phyloP scores from a whole-genome alignment of 192 early-diverging fungal species.

The Coemansia reversa region DNA sequence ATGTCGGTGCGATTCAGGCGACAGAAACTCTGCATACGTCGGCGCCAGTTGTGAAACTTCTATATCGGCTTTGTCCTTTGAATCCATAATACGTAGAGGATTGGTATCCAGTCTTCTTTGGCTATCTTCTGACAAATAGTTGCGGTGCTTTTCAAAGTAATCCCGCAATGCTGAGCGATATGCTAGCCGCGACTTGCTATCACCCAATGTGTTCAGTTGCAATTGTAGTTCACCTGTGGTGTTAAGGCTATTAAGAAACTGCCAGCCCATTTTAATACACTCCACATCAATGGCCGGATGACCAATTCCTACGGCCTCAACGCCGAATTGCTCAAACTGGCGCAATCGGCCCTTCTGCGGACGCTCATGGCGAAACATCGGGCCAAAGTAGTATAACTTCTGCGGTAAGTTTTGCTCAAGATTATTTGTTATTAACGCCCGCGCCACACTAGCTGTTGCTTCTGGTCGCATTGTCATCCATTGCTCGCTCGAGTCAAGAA shows the following conservation, averaged over 20 bases:
- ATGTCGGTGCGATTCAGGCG: constrained; percentile 29
- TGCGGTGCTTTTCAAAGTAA: constrained; percentile 44
- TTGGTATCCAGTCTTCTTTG: constrained; percentile 54
- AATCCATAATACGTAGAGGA: constrained; percentile 65
- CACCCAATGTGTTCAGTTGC: constrained; percentile 44
- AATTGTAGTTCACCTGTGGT: constrained; percentile 29
- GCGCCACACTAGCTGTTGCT: constrained; percentile 58
- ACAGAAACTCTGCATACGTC: constrained; percentile 46
- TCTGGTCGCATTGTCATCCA: constrained; percentile 68
- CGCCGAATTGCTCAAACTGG: constrained; percentile 73
- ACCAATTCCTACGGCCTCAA: constrained; percentile 58
- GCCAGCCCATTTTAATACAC: constrained; percentile 56
- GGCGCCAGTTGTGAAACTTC: constrained; percentile 46
- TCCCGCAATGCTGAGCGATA: constrained; percentile 53
- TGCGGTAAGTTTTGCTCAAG: constrained; percentile 51
- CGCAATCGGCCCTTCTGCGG: constrained; percentile 68
- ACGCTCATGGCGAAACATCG: constrained; percentile 72
- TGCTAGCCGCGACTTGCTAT: constrained; percentile 19
- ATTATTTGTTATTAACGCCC: constrained; percentile 51
- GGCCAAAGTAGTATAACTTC: constrained; percentile 61
- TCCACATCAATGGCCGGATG: constrained; percentile 63
- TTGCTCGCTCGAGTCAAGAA: constrained; percentile 58
- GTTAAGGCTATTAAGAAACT: constrained; percentile 44
- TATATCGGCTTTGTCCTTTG: constrained; percentile 58
- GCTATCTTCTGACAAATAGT: constrained; percentile 56